Evolutionary conservation across 2,329 filamentous ascomycete genomes (phyloP).

Genomic region (Penicillium sp.): DNA sequence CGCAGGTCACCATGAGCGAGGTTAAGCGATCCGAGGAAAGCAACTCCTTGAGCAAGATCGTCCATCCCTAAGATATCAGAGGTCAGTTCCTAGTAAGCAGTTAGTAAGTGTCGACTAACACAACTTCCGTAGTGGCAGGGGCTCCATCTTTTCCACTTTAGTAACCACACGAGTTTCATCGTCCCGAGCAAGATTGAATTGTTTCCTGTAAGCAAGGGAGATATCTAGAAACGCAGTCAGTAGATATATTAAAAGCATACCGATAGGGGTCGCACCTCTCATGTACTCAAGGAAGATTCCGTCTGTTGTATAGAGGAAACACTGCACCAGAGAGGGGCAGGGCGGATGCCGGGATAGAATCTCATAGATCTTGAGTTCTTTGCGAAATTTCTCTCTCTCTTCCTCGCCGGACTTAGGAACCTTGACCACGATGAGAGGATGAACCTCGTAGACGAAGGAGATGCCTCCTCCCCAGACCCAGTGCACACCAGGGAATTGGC

Average conservation of each 20-base stretch:
- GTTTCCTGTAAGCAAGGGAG: conserved; percentile 25
- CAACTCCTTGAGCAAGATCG: conserved; percentile 28
- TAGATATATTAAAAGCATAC: conserved; percentile 4
- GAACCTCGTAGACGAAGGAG: conserved; percentile 27
- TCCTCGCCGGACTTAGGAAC: conserved; percentile 22
- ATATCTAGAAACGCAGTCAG: conserved; percentile 18
- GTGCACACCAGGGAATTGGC: conserved; percentile 12
- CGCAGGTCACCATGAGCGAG: conserved; percentile 31
- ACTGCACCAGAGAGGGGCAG: conserved; percentile 24
- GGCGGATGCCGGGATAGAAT: conserved; percentile 18
- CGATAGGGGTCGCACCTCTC: conserved; percentile 19
- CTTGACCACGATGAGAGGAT: conserved; percentile 29
- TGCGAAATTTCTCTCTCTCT: conserved; percentile 24
- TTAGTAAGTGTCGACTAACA: background rate
- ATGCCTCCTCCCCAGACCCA: conserved; percentile 27
- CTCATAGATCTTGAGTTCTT: conserved; percentile 24
- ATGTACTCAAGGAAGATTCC: conserved; percentile 31
- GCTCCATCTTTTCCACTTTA: conserved; percentile 25
- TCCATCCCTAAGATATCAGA: conserved; percentile 23
- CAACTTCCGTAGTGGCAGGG: conserved; percentile 21
- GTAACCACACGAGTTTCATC: conserved; percentile 21
- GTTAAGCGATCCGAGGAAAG: conserved; percentile 31
- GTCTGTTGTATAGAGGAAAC: conserved; percentile 18
- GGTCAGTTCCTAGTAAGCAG: background rate
- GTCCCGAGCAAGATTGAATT: conserved; percentile 23